phyloP scores from a whole-genome alignment of 805 yeast species.

The Ogataea philodendri region DNA sequence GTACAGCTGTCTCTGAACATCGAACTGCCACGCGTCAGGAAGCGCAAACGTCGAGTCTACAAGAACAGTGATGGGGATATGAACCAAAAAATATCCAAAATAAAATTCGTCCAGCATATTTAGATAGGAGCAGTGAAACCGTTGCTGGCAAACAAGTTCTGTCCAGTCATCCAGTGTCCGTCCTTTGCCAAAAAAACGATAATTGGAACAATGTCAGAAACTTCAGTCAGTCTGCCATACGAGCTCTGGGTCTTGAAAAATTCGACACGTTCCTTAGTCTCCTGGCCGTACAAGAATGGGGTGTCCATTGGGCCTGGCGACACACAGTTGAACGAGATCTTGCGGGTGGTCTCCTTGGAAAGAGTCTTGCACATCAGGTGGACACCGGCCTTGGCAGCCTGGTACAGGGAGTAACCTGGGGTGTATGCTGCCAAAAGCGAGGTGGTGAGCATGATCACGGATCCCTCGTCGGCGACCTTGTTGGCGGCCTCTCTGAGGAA shows the following conservation, averaged over 20 bases:
- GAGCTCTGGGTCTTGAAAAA: slow-evolving; percentile 53
- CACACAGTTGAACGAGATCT: slow-evolving; percentile 52
- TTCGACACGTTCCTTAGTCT: slow-evolving; percentile 54
- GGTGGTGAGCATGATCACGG: slow-evolving; percentile 56
- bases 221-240: slow-evolving; percentile 52
- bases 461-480: slow-evolving; percentile 49
- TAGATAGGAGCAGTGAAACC: slow-evolving; percentile 58
- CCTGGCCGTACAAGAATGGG: slow-evolving; percentile 63
- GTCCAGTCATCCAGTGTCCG: slow-evolving; percentile 72
- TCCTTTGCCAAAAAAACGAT: slow-evolving; percentile 58
- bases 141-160: slow-evolving; percentile 61
- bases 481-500: slow-evolving; percentile 57
- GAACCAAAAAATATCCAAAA: slow-evolving; percentile 44
- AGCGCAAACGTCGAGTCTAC: slow-evolving; percentile 74
- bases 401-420: slow-evolving; percentile 50
- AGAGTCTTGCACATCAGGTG: slow-evolving; percentile 51
- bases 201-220: slow-evolving; percentile 62
- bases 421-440: slow-evolving; percentile 67
- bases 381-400: slow-evolving; percentile 58
- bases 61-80: slow-evolving; percentile 70
- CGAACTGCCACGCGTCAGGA: slow-evolving; percentile 48
- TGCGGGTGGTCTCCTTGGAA: slow-evolving; percentile 52
- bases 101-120: slow-evolving; percentile 24
- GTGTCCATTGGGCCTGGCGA: slow-evolving; percentile 72
- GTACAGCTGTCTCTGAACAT: slow-evolving; percentile 48